Evolutionary conservation across 2,329 filamentous ascomycete genomes (phyloP).

Genomic region (Fusarium chaquense): DNA sequence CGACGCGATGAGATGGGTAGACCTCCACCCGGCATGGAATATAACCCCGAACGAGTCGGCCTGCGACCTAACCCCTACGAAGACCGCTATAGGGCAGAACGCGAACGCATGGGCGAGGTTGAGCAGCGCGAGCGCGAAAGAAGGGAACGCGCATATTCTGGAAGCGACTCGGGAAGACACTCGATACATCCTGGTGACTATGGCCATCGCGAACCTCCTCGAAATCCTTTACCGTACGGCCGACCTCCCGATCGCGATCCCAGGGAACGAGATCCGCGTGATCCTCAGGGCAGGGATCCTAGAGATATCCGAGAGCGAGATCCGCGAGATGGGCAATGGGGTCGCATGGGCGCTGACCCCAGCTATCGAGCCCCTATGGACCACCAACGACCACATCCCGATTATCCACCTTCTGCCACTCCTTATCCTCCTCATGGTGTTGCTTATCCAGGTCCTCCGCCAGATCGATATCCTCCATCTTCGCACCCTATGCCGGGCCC

Average conservation of each 20-base stretch:
- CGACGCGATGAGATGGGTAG: constrained; percentile 63
- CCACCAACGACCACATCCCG: constrained; percentile 59
- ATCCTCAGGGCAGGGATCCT: constrained; percentile 54
- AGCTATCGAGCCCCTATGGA: constrained; percentile 55
- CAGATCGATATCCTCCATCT: constrained; percentile 52
- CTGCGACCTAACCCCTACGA: constrained; percentile 62
- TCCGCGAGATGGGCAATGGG: constrained; percentile 53
- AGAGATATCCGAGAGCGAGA: constrained; percentile 54
- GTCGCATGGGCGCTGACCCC: constrained; percentile 49
- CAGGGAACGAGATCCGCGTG: constrained; percentile 55
- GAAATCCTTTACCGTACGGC: constrained; percentile 60
- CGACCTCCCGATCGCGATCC: constrained; percentile 59
- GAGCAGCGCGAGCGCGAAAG: constrained; percentile 59
- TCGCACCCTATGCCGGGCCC: constrained; percentile 54
- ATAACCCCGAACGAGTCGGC: constrained; percentile 64
- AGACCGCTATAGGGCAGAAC: constrained; percentile 64
- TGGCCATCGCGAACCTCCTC: constrained; percentile 59
- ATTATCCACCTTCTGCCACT: constrained; percentile 60
- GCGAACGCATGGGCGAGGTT: constrained; percentile 60
- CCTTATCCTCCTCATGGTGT: constrained; percentile 52
- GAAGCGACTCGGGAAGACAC: constrained; percentile 59
- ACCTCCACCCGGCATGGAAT: constrained; percentile 58
- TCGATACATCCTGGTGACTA: constrained; percentile 54
- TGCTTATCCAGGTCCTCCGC: constrained; percentile 49
- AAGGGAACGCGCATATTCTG: constrained; percentile 63